Percentiles rank a stretch among this genome's conserved stretches.
phyloP scores from a whole-genome alignment of 176 grass and related monocot species.

The Lolium perenne region DNA sequence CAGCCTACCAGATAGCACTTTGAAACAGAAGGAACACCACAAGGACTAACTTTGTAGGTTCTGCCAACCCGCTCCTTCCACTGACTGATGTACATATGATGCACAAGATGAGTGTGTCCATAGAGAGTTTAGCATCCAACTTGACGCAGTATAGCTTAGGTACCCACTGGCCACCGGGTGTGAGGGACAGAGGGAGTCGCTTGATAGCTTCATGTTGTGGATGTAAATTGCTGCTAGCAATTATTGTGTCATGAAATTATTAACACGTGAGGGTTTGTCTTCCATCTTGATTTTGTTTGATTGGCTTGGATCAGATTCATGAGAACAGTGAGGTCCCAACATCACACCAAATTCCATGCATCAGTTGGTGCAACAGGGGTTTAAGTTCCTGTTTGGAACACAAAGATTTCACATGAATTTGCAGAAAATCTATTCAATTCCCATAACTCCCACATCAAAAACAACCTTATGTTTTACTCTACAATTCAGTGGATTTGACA shows the following conservation, averaged over 20 bases:
- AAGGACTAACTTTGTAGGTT: constrained; percentile 26
- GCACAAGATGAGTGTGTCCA: not conserved
- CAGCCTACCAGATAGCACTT: constrained; percentile 54
- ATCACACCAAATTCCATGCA: not conserved
- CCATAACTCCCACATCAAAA: not conserved
- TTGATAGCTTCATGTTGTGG: not conserved
- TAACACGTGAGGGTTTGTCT: not conserved
- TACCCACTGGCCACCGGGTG: not conserved
- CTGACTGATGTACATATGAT: constrained; percentile 11
- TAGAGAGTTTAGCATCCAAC: not conserved
- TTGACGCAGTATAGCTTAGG: constrained; percentile 19
- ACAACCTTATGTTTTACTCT: not conserved
- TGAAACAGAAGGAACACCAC: constrained; percentile 30
- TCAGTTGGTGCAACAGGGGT: not conserved
- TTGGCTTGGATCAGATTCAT: not conserved
- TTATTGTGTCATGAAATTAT: not conserved
- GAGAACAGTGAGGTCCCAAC: not conserved
- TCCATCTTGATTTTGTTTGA: not conserved
- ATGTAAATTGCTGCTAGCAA: constrained; percentile 9
- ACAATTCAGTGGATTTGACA: not conserved
- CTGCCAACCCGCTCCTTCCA: not conserved
- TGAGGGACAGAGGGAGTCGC: not conserved
- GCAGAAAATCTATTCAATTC: not conserved
- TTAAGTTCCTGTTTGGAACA: not conserved
- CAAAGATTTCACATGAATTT: not conserved